Conservation (phyloP, 192 early-diverging fungal species). For the Gonapodya sp. region DNA sequence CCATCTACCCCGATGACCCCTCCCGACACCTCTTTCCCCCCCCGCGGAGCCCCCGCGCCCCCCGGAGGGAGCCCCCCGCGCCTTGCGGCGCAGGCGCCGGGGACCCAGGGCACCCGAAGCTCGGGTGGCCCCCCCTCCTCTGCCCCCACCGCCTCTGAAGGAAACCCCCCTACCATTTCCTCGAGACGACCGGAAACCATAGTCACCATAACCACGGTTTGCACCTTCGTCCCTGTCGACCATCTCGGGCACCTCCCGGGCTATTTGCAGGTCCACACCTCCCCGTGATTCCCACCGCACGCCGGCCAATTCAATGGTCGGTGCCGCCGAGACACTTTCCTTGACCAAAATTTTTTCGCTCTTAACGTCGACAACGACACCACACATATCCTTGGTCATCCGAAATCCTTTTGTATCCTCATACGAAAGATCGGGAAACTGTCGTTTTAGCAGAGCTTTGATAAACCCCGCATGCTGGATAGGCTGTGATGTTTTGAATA, state of each 20-base stretch:
- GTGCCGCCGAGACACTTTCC: constrained; percentile 36
- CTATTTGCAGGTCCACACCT: constrained; percentile 59
- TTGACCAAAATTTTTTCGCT: constrained; percentile 55
- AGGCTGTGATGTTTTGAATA: constrained; percentile 54
- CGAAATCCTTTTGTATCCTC: constrained; percentile 72
- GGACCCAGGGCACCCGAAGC: neutral
- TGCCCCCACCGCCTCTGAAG: neutral
- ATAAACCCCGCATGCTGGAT: constrained; percentile 80
- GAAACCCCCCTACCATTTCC: neutral
- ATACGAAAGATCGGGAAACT: constrained; percentile 59
- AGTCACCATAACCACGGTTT: neutral
- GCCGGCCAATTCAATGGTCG: constrained; percentile 50
- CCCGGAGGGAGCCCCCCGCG: too few relatives aligned
- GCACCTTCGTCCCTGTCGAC: constrained; percentile 30
- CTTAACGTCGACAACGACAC: constrained; percentile 79
- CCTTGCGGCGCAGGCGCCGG: too few relatives aligned
- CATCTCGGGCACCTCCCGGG: constrained; percentile 69
- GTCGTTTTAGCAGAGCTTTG: constrained; percentile 59
- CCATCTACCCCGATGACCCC: constrained; percentile 5
- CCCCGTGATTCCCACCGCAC: constrained; percentile 54
- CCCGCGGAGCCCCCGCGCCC: neutral
- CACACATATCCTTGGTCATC: constrained; percentile 67
- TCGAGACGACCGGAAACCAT: neutral
- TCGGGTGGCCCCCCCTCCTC: neutral
- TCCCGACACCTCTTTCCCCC: constrained; percentile 12